Base-by-base conservation (phyloP, 2,329 filamentous ascomycete genomes). In the Sphaerulina populicola region DNA sequence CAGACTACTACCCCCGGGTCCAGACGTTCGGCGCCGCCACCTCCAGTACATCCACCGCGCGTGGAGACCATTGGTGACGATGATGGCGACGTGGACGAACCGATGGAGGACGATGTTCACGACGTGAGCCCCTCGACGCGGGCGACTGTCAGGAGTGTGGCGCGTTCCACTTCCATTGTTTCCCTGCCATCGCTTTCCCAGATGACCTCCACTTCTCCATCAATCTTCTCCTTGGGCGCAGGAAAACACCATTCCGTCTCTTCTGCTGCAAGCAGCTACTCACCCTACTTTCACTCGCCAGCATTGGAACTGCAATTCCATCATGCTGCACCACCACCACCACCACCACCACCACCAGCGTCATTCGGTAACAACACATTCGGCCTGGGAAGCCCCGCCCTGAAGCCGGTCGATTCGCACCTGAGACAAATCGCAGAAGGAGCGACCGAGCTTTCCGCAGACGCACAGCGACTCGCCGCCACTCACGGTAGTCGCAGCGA, bases 371-470 rank as follows among this genome's bases (percentile, higher is more conserved):
- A 27, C 48, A 56, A 51, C 44, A 47, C 52, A 15, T 63, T 64
- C 23, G 63, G 62, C 2, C 54, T 65, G 8, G 63, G 62, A 7
- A 66, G 67, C 67, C 39, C 75, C 71, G 44, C 75, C 70, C 2
- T 83, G 77, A 44, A 71, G 53, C 81, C 82, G 44, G 62, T 79
- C 4, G 81, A 86, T 56, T 60, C 62, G 9, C 54, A 57, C 21
- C 47, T 61, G 15, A 50, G 61, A n/a, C 58, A 64, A 36, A 60
- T 63, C 36, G 61, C 60, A 6, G 62, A 64, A 49, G 52, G 56
- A n/a, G 59, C 58, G 0, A 58, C 45, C 30, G 60, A 62, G 39
- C 48, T 63, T 30, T 52, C 56, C 8, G 61, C 18, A 18, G 18
- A 64, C 12, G 56, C 60, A 46, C 57, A 55, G n/a, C 57, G 57